Base-by-base conservation (phyloP, 108 stramenopile genomes). In the Skeletonema menzelii region DNA sequence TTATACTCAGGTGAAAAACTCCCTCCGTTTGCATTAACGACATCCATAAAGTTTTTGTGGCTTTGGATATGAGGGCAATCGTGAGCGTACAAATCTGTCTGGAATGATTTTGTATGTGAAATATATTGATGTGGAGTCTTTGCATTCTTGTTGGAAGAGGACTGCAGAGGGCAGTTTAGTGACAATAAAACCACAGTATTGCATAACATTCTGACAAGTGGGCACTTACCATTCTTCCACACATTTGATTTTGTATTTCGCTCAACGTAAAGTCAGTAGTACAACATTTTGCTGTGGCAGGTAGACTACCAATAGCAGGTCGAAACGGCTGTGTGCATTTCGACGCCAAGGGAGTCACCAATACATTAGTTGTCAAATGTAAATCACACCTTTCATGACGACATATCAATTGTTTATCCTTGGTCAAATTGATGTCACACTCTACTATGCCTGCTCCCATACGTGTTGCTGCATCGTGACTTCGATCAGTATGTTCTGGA, bases 391-490 rank as follows among this genome's bases (percentile, higher is more conserved):
- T 37, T 8, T 20, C 20, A 22, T 66, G 65, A 11, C 65, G 17
- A 20, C 65, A 66, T 26, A 66, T 44, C 49, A 66, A 53, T 26
- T 55, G 19, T 56, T 44, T 15, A 56, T 66, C 65, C 19, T 56
- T 66, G 1, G 65, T 56, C 24, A 66, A 17, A 8, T 55, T 66
- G 8, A 66, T 53, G 11, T 66, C 65, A 0, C 65, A 66, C 65
- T 66, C 65, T 1, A 66, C 65, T 1, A 66, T 5, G 6, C 65
- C 65, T 10, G 65, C 65, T 11, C 65, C 65, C 53, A 66, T 49
- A 1, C 65, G 5, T 13, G 47, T 66, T 6, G 65, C 65, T 6
- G 65, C 65, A 66, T 66, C 65, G 65, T 66, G 65, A 24, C 47
- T 53, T 12, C 65, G 44, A 15, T 20, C 22, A 6, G 65, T 66